phyloP scores from a whole-genome alignment of 2,329 filamentous ascomycete genomes.

The Chaetomium sp. region DNA sequence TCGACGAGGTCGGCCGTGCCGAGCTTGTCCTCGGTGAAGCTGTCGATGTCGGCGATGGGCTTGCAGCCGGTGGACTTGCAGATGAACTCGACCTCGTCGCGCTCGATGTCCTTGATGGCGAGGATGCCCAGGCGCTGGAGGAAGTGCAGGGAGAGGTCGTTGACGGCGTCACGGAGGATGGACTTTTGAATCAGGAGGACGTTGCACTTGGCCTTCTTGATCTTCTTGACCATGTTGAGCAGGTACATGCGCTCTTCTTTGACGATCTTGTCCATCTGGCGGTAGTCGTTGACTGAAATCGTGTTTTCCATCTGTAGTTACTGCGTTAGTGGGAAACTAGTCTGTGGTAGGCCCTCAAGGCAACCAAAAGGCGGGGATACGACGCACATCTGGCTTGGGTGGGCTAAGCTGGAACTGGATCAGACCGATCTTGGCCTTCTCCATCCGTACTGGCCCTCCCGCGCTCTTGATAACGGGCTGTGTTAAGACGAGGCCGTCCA shows the following conservation, averaged over 20 bases:
- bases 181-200: slow-evolving; percentile 98
- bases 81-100: slow-evolving; percentile 97
- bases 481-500: slow-evolving; percentile 87
- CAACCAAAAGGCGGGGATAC: neutral
- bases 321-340: neutral
- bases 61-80: slow-evolving; percentile 99
- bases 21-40: slow-evolving; percentile 97
- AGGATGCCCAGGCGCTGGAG: slow-evolving; percentile 94
- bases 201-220: slow-evolving; percentile 99
- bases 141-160: slow-evolving; percentile 96
- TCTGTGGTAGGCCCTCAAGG: neutral
- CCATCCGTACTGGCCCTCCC: slow-evolving; percentile 83
- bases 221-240: slow-evolving; percentile 99
- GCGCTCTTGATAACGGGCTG: slow-evolving; percentile 92
- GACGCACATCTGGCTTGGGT: slow-evolving; percentile 83
- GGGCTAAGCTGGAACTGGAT: slow-evolving; percentile 99
- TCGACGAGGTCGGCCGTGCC: slow-evolving; percentile 90
- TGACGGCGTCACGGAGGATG: slow-evolving; percentile 93
- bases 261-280: slow-evolving; percentile 99
- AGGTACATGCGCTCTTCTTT: slow-evolving; percentile 98
- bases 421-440: slow-evolving; percentile 93
- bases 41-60: slow-evolving; percentile 96
- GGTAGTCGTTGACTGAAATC: slow-evolving; percentile 98
- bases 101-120: slow-evolving; percentile 94
- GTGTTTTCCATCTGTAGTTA: slow-evolving; percentile 86